Conservation (phyloP, 1,284 basidiomycete species). For the Ceraceosorus guamensis region DNA sequence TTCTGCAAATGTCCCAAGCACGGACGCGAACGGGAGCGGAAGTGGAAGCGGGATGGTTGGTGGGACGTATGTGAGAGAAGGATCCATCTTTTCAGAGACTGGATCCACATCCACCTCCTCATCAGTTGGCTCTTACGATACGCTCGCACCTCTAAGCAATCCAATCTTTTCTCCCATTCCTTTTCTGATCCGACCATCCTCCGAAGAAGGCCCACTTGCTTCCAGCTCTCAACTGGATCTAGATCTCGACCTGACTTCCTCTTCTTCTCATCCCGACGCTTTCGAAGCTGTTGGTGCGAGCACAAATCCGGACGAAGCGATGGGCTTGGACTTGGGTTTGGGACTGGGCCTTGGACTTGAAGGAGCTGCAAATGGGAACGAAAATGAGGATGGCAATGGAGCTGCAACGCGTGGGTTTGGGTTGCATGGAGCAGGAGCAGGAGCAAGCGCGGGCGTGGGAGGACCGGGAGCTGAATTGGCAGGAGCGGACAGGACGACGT, state of each 20-base stretch:
- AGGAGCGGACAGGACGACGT: constrained; percentile 7
- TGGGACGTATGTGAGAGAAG: too few relatives aligned
- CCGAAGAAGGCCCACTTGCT: too few relatives aligned
- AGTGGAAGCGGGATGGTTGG: too few relatives aligned
- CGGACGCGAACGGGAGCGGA: too few relatives aligned
- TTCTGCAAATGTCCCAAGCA: too few relatives aligned
- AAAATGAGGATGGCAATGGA: constrained; percentile 6
- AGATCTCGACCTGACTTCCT: too few relatives aligned
- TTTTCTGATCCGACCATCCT: background rate
- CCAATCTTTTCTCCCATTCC: background rate
- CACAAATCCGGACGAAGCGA: background rate
- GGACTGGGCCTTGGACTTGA: constrained; percentile 1
- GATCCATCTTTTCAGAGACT: too few relatives aligned
- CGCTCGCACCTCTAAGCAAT: too few relatives aligned
- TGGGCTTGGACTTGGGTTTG: constrained; percentile 1
- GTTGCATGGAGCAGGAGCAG: background rate
- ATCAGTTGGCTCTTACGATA: too few relatives aligned
- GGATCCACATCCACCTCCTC: too few relatives aligned
- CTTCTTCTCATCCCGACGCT: background rate
- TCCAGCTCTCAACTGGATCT: too few relatives aligned
- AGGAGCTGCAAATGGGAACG: too few relatives aligned
- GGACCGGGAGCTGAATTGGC: constrained; percentile 5
- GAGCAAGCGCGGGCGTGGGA: background rate
- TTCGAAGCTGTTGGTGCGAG: background rate
- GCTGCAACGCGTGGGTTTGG: background rate